Base-by-base conservation (phyloP, 148 eudicot genomes). In the Nyssa sinensis region DNA sequence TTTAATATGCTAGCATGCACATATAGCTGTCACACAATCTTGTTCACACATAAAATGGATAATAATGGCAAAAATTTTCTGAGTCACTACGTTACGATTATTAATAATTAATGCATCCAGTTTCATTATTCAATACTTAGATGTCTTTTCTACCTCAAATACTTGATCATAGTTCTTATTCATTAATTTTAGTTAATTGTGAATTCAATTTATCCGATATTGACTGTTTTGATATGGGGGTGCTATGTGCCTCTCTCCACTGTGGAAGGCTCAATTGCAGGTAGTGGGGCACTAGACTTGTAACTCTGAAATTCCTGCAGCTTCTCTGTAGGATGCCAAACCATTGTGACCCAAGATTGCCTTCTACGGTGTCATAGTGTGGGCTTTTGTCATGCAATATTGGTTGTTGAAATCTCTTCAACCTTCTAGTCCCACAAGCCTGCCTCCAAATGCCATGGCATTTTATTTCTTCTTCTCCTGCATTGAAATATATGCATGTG, bases 291-390 rank as follows among this genome's bases (percentile, higher is more conserved):
- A 35, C 65, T 71, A 41, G 71, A 35, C 58, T 64, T 21, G 47
- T 77, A 65, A 71, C 71, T 37, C 70, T 71, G 71, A 33, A 71
- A 77, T 13, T 28, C 65, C 75, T 29, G 58, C 70, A 70, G 74
- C 70, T 77, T 77, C 70, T 77, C 76, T 77, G 76, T 66, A 39
- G 62, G 67, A 65, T 72, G 37, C 76, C 71, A 64, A 65, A 71
- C 71, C 61, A 57, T 72, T 72, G 19, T 39, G 49, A 24, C 80
- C 71, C n/a, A 41, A 72, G 49, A 71, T 64, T 61, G 63, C 70
- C 13, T 51, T 70, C 12, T 1, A 39, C 72, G 80, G 80, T 72
- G 64, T 64, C 67, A 58, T 65, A 72, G 80, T 77, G 71, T n/a
- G 23, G 71, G 47, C 55, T 71, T 77, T 67, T 66, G 33, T 47